These are phyloP conservation scores for Dendrobium nobile DNA, from an alignment of 106 monocot species.

Conservation along the genomic window DNA sequence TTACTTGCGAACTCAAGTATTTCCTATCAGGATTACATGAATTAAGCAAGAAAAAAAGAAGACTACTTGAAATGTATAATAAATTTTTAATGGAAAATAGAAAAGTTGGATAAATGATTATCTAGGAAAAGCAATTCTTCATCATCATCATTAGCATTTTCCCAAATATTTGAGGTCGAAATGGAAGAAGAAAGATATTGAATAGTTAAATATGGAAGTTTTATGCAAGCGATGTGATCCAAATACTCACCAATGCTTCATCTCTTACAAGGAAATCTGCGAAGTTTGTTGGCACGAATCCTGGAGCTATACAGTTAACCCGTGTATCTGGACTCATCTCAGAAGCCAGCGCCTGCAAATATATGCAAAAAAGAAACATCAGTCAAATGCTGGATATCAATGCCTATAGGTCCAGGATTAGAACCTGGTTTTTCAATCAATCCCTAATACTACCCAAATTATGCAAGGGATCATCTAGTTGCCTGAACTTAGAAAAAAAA, in stretches of 20 bases:
- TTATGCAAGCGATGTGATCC: not conserved
- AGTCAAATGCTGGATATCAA: not conserved
- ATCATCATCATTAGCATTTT: too few relatives aligned
- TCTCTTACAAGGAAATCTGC: conserved; percentile 53
- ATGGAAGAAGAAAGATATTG: too few relatives aligned
- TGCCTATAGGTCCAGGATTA: not conserved
- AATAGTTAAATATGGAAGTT: not conserved
- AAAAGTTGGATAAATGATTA: too few relatives aligned
- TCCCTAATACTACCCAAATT: not conserved
- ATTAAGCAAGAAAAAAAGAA: too few relatives aligned
- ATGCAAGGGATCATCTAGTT: not conserved
- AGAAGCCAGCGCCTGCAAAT: conserved; percentile 61
- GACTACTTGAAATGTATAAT: too few relatives aligned
- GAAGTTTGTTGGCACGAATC: conserved; percentile 93
- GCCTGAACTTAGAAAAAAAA: too few relatives aligned
- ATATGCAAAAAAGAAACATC: not conserved
- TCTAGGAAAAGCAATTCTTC: too few relatives aligned
- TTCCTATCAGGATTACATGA: too few relatives aligned
- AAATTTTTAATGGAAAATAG: too few relatives aligned
- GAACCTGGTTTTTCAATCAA: too few relatives aligned
- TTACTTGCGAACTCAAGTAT: too few relatives aligned
- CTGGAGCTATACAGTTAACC: conserved; percentile 92
- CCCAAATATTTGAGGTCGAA: too few relatives aligned
- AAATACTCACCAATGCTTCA: conserved; percentile 51
- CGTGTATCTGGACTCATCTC: conserved; percentile 87